Evolutionary conservation across 2,329 filamentous ascomycete species (phyloP), one percentile per base, ranked within the genome.

Genomic region (Penicillium sp.): DNA sequence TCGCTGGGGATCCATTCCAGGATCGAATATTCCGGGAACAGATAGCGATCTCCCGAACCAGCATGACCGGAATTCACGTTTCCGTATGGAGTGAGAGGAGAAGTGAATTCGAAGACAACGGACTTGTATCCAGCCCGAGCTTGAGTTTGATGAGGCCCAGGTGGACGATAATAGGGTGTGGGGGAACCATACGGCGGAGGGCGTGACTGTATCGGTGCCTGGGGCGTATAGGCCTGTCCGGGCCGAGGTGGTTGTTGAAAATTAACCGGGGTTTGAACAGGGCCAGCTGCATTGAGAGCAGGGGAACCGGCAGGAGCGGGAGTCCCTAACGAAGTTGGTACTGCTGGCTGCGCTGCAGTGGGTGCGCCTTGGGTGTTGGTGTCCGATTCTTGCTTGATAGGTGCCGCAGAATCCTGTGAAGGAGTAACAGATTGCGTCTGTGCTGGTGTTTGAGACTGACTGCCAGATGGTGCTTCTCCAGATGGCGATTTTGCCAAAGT

Each of bases 21-120:
- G 3, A 79, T 78, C 3, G 76, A 72, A 60, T 78, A 64, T 57
- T 78, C 75, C 0, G 77, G 77, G 54, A 80, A 78, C 1, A 79
- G 60, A 59, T 76, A 80, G 18, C 77, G 72, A 59, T 79, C 77
- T 10, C 75, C 74, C 6, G 71, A 74, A 9, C 70, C 71, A 29
- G 71, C 68, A 54, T 75, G 72, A 3, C 68, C 67, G 0, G 73
- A 72, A 1, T 71, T 70, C 34, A 68, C 71, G 52, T 68, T 73
- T 60, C 71, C 72, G 34, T 74, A 74, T 2, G 73, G 72, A 3
- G 72, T 71, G 49, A 74, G 60, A 0, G 72, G 68, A 9, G 74
- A 72, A 10, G 72, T 71, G 34, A 79, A 78, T 54, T 80, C 77
- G 42, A 80, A 73, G 9, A 79, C 74, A 6, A 80, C 71, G 2